phyloP scores from a whole-genome alignment of 2,329 filamentous ascomycete genomes.

The Cordyceps tenuipes region DNA sequence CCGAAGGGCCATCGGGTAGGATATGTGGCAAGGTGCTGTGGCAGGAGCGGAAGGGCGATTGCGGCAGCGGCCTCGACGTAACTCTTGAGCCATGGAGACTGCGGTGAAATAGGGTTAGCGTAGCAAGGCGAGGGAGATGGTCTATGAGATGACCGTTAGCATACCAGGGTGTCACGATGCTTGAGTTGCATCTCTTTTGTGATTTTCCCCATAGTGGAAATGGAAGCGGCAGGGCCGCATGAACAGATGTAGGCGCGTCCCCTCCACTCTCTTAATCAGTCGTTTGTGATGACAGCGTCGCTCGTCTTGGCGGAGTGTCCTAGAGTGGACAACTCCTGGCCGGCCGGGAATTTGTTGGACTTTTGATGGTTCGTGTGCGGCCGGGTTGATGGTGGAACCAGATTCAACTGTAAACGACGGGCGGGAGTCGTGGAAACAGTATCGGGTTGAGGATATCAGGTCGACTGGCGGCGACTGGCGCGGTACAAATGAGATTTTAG shows the following conservation, averaged over 20 bases:
- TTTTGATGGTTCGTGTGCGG: slow-evolving; percentile 2
- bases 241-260: slow-evolving; percentile 39
- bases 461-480: not conserved
- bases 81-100: slow-evolving; percentile 82
- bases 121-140: not conserved
- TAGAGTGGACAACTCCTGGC: slow-evolving; percentile 23
- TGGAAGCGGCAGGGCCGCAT: slow-evolving; percentile 51
- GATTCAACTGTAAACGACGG: not conserved
- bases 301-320: slow-evolving; percentile 25
- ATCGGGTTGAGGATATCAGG: not conserved
- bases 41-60: slow-evolving; percentile 66
- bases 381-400: not conserved
- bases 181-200: slow-evolving; percentile 58
- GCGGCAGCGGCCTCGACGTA: slow-evolving; percentile 67
- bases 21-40: slow-evolving; percentile 68
- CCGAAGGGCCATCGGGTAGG: slow-evolving; percentile 91
- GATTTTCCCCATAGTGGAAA: slow-evolving; percentile 59
- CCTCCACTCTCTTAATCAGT: slow-evolving; percentile 45
- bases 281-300: slow-evolving; percentile 34
- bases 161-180: slow-evolving; percentile 59
- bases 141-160: slow-evolving; percentile 18
- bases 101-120: slow-evolving; percentile 19
- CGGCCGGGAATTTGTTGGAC: not conserved
- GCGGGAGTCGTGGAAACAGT: not conserved
- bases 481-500: not conserved